Conservation (phyloP, 768 basidiomycete genomes). For the Suillus spraguei region DNA sequence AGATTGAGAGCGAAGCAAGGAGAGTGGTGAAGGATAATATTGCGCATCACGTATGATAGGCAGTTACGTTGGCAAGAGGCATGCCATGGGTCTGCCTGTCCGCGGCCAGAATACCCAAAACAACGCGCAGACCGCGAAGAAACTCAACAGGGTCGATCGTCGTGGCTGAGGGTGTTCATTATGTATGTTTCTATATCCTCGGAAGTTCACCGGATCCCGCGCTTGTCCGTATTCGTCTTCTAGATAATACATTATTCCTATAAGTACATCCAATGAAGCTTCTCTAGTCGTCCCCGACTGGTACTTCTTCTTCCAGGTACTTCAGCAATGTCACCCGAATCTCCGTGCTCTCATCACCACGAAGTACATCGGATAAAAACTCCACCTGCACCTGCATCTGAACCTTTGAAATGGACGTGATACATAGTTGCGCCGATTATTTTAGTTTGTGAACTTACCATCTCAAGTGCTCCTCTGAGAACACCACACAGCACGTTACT, state of each 20-base stretch:
- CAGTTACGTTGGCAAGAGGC: constrained; percentile 89
- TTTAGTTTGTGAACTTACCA: constrained; percentile 60
- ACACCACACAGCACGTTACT: constrained; percentile 97
- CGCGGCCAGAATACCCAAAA: constrained; percentile 92
- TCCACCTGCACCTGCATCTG: constrained; percentile 93
- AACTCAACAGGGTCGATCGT: constrained; percentile 85
- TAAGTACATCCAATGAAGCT: constrained; percentile 14
- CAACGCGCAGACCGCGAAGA: constrained; percentile 89
- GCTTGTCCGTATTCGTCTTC: not conserved
- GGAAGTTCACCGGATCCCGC: not conserved
- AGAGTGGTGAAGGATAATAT: constrained; percentile 89
- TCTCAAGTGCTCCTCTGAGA: constrained; percentile 89
- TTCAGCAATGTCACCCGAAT: constrained; percentile 89
- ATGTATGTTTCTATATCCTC: constrained; percentile 18
- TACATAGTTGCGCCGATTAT: constrained; percentile 2
- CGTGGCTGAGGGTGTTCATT: constrained; percentile 34
- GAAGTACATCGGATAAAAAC: constrained; percentile 87
- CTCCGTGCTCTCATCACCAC: constrained; percentile 94
- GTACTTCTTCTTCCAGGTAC: constrained; percentile 95
- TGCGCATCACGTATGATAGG: constrained; percentile 90
- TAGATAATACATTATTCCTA: constrained; percentile 6
- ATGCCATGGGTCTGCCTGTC: constrained; percentile 92
- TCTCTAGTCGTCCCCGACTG: constrained; percentile 83
- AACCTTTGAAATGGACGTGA: constrained; percentile 52
- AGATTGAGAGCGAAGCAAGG: constrained; percentile 86